Evolutionary conservation across 169 alveolate genomes (phyloP), one percentile per base, ranked within the genome.

Genomic region (Eimeria necatrix): DNA sequence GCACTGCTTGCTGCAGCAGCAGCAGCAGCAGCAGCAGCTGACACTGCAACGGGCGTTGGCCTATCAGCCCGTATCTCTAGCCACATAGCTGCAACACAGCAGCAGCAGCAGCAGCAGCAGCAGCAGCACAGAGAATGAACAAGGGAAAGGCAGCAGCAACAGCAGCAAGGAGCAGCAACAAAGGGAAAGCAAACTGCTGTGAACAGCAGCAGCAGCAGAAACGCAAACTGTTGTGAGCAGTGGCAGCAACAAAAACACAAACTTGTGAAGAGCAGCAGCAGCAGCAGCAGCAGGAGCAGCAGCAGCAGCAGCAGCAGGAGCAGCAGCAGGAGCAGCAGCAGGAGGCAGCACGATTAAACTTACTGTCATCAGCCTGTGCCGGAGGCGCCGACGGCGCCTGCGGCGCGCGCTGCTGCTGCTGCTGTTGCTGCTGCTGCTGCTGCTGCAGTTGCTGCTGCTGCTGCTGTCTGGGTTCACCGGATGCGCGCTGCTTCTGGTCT

Each of bases 381-480:
- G n/a, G n/a, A n/a, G n/a, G n/a, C n/a, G n/a, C n/a, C n/a, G n/a
- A n/a, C n/a, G n/a, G n/a, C n/a, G n/a, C n/a, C n/a, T n/a, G n/a
- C n/a, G n/a, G n/a, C n/a, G n/a, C n/a, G n/a, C n/a, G n/a, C n/a
- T n/a, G n/a, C n/a, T 61, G n/a, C 4, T 71, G 7, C 81, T 32
- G 49, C 81, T 71, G 81, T 48, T 71, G 46, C 51, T n/a, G 81
- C 53, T n/a, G 81, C 10, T 32, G 81, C 81, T 71, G 81, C 81
- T 71, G 46, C 53, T 71, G 81, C 49, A n/a, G 53, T 16, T 32
- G 53, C 46, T 71, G 81, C 4, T 71, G 81, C 49, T 71, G 51
- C 81, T 24, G 53, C 81, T 12, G 81, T 22, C 49, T 48, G 14
- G 20, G 64, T 61, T 24, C n/a, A 12, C 73, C n/a, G n/a, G 12